phyloP scores from a whole-genome alignment of 2,329 filamentous ascomycete species.

The Aspergillus pseudonomiae region DNA sequence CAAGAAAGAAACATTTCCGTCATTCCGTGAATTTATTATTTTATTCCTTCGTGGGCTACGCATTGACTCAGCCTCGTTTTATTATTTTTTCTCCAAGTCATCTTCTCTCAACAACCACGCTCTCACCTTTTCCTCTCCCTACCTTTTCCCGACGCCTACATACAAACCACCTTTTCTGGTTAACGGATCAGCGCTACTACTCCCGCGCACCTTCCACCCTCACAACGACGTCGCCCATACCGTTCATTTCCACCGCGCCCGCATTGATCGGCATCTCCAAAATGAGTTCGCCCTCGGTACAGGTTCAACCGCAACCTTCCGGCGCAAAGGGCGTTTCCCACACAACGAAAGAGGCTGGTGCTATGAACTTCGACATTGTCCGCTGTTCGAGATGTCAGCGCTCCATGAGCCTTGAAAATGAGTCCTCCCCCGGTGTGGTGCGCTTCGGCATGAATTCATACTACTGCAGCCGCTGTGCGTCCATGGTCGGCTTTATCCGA shows the following conservation, averaged over 20 bases:
- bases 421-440: slow-evolving; percentile 41
- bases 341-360: slow-evolving; percentile 28
- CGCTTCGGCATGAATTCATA: slow-evolving; percentile 54
- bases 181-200: neutral
- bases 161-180: too few relatives aligned
- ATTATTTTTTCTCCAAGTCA: slow-evolving; percentile 4
- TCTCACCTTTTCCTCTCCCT: neutral
- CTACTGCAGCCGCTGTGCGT: slow-evolving; percentile 51
- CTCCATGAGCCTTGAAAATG: slow-evolving; percentile 46
- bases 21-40: slow-evolving; percentile 4
- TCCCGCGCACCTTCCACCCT: neutral
- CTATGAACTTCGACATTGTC: slow-evolving; percentile 43
- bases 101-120: neutral
- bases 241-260: neutral
- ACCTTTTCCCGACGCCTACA: neutral
- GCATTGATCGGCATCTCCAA: slow-evolving; percentile 10
- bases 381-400: slow-evolving; percentile 54
- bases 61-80: slow-evolving; percentile 8
- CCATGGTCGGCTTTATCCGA: slow-evolving; percentile 47
- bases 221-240: slow-evolving; percentile 3
- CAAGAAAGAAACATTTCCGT: slow-evolving; percentile 2
- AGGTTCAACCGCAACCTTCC: slow-evolving; percentile 34
- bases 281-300: slow-evolving; percentile 44
- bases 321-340: slow-evolving; percentile 27
- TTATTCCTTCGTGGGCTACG: neutral